A percentile compares a stretch with the other conserved stretches of the same genome.
Conservation (phyloP, 768 basidiomycete species). For the Mycena crocata region DNA sequence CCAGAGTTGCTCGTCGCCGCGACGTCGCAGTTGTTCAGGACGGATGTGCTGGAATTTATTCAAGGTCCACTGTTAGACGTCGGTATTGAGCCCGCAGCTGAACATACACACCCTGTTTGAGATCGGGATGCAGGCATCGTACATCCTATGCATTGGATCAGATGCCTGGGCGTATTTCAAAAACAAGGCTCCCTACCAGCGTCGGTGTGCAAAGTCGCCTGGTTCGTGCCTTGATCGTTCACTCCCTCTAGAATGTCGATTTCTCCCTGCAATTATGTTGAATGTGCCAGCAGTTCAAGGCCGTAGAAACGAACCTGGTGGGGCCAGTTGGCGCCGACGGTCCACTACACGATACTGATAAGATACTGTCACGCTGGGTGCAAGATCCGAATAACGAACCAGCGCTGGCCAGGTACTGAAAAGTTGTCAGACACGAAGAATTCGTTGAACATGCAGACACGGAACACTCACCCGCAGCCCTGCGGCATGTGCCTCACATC, state of each 20-base stretch:
- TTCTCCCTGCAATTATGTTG: constrained; percentile 52
- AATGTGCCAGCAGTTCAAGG: background rate
- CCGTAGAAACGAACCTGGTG: constrained; percentile 43
- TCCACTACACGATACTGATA: constrained; percentile 52
- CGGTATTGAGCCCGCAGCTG: background rate
- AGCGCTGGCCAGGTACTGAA: constrained; percentile 65
- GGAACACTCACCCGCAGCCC: constrained; percentile 62
- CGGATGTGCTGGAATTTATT: constrained; percentile 53
- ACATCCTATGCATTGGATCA: constrained; percentile 51
- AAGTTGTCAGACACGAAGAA: too few species aligned
- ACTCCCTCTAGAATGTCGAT: constrained; percentile 70
- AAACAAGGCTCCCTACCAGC: constrained; percentile 46
- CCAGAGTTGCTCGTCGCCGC: constrained; percentile 63
- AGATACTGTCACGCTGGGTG: background rate
- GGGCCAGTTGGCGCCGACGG: constrained; percentile 65
- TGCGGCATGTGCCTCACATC: constrained; percentile 71
- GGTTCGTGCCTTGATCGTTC: constrained; percentile 64
- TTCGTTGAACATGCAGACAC: too few species aligned
- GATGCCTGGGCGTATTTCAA: background rate
- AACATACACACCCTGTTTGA: constrained; percentile 58
- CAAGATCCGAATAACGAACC: background rate
- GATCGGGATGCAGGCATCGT: constrained; percentile 60
- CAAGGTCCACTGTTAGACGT: too few species aligned
- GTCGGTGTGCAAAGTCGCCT: constrained; percentile 67
- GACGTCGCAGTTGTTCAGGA: constrained; percentile 61